Evolutionary conservation across 2,329 filamentous ascomycete genomes (phyloP), one percentile per base, ranked within the genome.

Genomic region (Aspergillus floridensis): DNA sequence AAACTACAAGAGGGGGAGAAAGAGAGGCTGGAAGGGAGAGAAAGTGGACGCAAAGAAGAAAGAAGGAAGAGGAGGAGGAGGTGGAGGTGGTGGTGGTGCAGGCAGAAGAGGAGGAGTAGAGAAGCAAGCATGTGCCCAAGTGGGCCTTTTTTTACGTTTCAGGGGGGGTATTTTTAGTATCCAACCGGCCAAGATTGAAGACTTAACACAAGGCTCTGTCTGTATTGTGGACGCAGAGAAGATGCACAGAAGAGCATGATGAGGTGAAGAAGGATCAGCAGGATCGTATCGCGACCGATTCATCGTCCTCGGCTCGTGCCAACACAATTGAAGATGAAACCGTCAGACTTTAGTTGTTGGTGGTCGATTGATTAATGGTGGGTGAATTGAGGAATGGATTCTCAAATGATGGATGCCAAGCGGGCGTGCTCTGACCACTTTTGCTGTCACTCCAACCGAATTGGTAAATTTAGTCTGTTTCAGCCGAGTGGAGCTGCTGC

Each of bases 41-140:
- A 31, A 32, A 32, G 49, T 35, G 47, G 24, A 32, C 26, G 21
- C 22, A 26, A 35, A 50, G 16, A 31, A 49, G 49, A 46, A 48
- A 47, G 46, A 57, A 22, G 48, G 31, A 53, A 16, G 47, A n/a
- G 29, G 16, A 54, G 26, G 26, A 41, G 47, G 49, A 29, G n/a
- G 52, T 21, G 51, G 26, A 1, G 26, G 26, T 29, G 26, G 26
- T 29, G 7, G 26, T 29, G 46, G 44, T 48, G 52, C 24, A 59
- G 44, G 57, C 53, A 53, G 58, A 12, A 60, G 61, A 55, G 47
- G 61, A 55, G 47, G 41, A 22, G 41, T 26, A 19, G 26, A 31
- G 26, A 53, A 53, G 26, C 47, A 35, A 48, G 31, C n/a, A 47
- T 24, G 22, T 19, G 51, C 21, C 50, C 24, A 47, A 62, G 56